A percentile compares a stretch with the other conserved stretches of the same genome.
phyloP scores from a whole-genome alignment of 352 stramenopile species.

The Phytophthora cactorum region DNA sequence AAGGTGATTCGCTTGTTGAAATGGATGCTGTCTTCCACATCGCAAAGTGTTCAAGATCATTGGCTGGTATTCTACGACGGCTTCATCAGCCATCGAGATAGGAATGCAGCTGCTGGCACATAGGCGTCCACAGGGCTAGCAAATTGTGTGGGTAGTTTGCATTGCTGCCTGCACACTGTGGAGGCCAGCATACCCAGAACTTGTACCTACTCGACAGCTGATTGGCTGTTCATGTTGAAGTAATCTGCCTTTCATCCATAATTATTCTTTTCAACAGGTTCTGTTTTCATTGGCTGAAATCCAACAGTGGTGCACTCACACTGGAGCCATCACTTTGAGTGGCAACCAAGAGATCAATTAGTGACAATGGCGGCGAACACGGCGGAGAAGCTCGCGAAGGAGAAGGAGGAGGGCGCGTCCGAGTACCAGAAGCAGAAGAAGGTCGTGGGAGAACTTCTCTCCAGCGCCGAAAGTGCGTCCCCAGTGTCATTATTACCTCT shows the following conservation, averaged over 20 bases:
- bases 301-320: too few species aligned
- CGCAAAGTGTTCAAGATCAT: too few species aligned
- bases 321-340: constrained; percentile 33
- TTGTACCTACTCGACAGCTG: not conserved
- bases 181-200: too few species aligned
- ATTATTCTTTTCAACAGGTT: not conserved
- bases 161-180: too few species aligned
- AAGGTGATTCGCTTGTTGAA: too few species aligned
- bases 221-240: constrained; percentile 22
- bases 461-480: constrained; percentile 68
- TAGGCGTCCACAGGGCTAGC: too few species aligned
- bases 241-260: not conserved
- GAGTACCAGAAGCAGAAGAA: constrained; percentile 85
- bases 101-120: too few species aligned
- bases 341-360: constrained; percentile 22
- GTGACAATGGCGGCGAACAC: constrained; percentile 36
- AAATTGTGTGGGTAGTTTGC: too few species aligned
- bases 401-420: constrained; percentile 66
- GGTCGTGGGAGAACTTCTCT: constrained; percentile 74
- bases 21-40: too few species aligned
- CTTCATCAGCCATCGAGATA: too few species aligned
- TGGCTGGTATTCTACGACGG: too few species aligned
- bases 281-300: constrained; percentile 17
- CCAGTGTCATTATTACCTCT: constrained; percentile 4
- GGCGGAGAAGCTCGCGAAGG: constrained; percentile 36